These are phyloP conservation scores for Albugo candida DNA, from an alignment of 352 stramenopile genomes.

Conservation along the genomic window DNA sequence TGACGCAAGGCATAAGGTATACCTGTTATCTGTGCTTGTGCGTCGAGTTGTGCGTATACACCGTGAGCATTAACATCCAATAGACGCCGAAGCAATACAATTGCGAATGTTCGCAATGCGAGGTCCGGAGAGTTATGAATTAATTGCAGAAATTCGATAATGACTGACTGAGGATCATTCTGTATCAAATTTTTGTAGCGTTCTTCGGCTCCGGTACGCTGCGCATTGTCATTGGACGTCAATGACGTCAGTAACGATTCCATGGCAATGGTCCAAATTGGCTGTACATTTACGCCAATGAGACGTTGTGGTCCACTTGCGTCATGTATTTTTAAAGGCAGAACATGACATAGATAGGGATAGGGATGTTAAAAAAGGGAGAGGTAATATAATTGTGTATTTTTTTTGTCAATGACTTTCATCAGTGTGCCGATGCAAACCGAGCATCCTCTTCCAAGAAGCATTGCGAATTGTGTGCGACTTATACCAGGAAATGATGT, in stretches of 20 bases:
- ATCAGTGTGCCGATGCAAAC: too few species aligned
- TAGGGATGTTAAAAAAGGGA: too few species aligned
- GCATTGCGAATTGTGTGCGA: too few species aligned
- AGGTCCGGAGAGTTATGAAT: constrained; percentile 31
- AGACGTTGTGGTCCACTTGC: too few species aligned
- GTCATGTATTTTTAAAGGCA: too few species aligned
- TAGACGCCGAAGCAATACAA: constrained; percentile 58
- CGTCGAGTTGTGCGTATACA: constrained; percentile 43
- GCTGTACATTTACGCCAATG: too few species aligned
- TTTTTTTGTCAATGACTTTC: too few species aligned
- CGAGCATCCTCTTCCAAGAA: too few species aligned
- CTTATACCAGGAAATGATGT: constrained; percentile 24
- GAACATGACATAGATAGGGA: too few species aligned
- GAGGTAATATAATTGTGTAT: too few species aligned
- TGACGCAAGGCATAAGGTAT: background rate
- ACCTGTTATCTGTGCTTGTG: constrained; percentile 15
- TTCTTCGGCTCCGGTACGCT: constrained; percentile 54
- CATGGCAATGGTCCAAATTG: too few species aligned
- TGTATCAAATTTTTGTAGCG: constrained; percentile 48
- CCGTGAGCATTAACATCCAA: constrained; percentile 35
- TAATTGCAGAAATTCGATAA: constrained; percentile 44
- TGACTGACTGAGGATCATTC: constrained; percentile 39
- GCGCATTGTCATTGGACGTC: constrained; percentile 50
- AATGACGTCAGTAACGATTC: constrained; percentile 41
- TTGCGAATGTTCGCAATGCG: constrained; percentile 46